These are phyloP conservation scores for Penicillium lividum DNA, from an alignment of 495 filamentous ascomycete genomes.

Conservation along the genomic window DNA sequence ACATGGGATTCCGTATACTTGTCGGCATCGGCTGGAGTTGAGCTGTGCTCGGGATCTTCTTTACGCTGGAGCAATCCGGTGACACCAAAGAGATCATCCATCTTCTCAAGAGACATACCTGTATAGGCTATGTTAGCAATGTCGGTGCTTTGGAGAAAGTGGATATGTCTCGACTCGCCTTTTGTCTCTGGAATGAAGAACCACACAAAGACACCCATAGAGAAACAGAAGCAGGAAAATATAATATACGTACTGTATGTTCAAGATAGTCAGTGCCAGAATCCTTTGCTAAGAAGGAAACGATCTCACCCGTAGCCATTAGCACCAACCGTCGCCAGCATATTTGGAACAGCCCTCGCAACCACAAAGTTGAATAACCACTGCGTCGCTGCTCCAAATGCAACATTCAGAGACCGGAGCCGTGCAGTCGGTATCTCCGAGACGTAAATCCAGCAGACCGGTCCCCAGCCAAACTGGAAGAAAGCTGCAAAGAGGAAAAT, in stretches of 20 bases:
- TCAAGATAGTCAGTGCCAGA: constrained; percentile 10
- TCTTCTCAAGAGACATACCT: constrained; percentile 49
- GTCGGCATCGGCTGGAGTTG: background rate
- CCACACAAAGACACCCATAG: constrained; percentile 67
- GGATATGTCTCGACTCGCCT: constrained; percentile 39
- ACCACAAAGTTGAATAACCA: constrained; percentile 50
- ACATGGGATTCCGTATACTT: constrained; percentile 13
- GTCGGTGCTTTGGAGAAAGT: background rate
- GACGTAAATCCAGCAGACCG: constrained; percentile 76
- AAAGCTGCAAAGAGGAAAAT: constrained; percentile 75
- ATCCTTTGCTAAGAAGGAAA: constrained; percentile 26
- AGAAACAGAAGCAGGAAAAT: constrained; percentile 59
- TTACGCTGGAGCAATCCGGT: constrained; percentile 25
- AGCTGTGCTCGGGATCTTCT: constrained; percentile 2
- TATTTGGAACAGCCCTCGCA: constrained; percentile 41
- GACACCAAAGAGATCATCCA: constrained; percentile 57
- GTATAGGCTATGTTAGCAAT: background rate
- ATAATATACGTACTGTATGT: constrained; percentile 39
- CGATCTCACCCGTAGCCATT: constrained; percentile 57
- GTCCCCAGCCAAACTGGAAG: constrained; percentile 81
- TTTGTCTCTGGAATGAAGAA: constrained; percentile 77
- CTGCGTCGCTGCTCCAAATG: constrained; percentile 65
- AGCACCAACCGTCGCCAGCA: constrained; percentile 56
- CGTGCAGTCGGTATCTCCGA: constrained; percentile 72
- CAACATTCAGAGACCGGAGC: constrained; percentile 66